These are phyloP conservation scores for Eucalyptus pumila DNA, from an alignment of 345 rosid species.

Conservation along the genomic window DNA sequence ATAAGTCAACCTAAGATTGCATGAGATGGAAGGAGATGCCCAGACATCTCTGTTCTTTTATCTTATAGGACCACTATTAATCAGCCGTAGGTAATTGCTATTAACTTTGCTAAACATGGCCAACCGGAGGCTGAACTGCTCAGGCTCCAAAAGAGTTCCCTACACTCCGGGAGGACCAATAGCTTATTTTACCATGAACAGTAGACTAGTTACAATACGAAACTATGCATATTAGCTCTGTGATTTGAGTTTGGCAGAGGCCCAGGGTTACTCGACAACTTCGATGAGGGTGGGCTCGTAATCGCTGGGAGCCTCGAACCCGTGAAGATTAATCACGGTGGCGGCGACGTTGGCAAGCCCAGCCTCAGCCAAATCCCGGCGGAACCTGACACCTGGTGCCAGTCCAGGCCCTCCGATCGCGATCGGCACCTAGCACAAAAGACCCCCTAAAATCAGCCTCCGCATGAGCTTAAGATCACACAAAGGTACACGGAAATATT, in stretches of 20 bases:
- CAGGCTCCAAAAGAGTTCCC: neutral
- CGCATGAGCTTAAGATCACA: neutral
- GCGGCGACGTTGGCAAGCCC: slow-evolving; percentile 97
- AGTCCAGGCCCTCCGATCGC: slow-evolving; percentile 94
- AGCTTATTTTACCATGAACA: neutral
- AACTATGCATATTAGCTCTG: neutral
- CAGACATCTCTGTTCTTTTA: neutral
- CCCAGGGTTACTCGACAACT: slow-evolving; percentile 21
- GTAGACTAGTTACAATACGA: neutral
- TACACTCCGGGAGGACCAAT: neutral
- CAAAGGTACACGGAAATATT: neutral
- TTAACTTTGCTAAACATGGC: neutral
- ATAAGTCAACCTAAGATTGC: neutral
- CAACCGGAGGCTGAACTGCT: neutral
- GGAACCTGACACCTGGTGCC: slow-evolving; percentile 47
- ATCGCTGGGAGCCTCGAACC: slow-evolving; percentile 74
- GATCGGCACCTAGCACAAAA: slow-evolving; percentile 54
- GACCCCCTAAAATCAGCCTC: neutral
- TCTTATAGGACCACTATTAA: neutral
- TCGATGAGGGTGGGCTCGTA: slow-evolving; percentile 84
- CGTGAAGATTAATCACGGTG: slow-evolving; percentile 86
- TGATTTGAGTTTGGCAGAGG: neutral
- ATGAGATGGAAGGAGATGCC: neutral
- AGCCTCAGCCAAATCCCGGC: slow-evolving; percentile 38
- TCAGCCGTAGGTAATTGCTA: neutral